These are phyloP conservation scores for Anthracocystis setariae DNA, from an alignment of 1,284 basidiomycete species.

Conservation along the genomic window DNA sequence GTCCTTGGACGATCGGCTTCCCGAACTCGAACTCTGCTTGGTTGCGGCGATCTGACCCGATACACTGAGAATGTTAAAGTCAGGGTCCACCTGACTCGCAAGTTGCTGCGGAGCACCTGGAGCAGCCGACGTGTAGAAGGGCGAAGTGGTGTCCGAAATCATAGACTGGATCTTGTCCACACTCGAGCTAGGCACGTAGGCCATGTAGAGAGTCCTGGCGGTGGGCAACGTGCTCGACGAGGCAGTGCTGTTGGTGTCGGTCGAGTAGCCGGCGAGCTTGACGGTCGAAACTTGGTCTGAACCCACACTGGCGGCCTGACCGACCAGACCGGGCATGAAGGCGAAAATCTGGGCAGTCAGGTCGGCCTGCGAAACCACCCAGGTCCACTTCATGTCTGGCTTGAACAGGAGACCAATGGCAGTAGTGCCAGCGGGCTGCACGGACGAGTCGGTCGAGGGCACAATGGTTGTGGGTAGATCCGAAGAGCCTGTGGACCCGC, in stretches of 20 bases:
- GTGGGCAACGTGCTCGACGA: conserved; percentile 11
- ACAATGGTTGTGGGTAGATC: conserved; percentile 48
- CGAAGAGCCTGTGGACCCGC: no score
- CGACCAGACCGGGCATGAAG: conserved; percentile 61
- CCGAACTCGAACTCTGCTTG: conserved; percentile 10
- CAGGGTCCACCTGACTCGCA: conserved; percentile 56
- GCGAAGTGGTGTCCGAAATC: conserved; percentile 46
- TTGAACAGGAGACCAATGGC: conserved; percentile 59
- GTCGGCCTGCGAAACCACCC: conserved; percentile 57
- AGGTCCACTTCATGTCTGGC: conserved; percentile 56
- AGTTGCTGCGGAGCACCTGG: conserved; percentile 54
- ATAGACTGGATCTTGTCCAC: conserved; percentile 37
- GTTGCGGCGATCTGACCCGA: conserved; percentile 19
- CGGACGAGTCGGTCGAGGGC: conserved; percentile 33
- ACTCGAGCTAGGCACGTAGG: conserved; percentile 49
- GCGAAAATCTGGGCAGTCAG: conserved; percentile 65
- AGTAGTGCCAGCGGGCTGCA: conserved; percentile 47
- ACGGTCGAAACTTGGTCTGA: conserved; percentile 50
- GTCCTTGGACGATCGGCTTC: conserved; percentile 12
- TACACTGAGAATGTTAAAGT: conserved; percentile 51
- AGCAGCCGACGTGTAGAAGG: conserved; percentile 53
- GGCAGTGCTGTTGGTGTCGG: conserved; percentile 14
- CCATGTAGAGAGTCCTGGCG: conserved; percentile 58
- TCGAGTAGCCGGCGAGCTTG: conserved; percentile 48
- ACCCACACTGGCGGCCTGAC: conserved; percentile 31